A percentile compares a stretch with the other conserved stretches of the same genome.
phyloP scores from a whole-genome alignment of 225 moss, liverwort and hornwort genomes.

The Thuidium tamariscinum region DNA sequence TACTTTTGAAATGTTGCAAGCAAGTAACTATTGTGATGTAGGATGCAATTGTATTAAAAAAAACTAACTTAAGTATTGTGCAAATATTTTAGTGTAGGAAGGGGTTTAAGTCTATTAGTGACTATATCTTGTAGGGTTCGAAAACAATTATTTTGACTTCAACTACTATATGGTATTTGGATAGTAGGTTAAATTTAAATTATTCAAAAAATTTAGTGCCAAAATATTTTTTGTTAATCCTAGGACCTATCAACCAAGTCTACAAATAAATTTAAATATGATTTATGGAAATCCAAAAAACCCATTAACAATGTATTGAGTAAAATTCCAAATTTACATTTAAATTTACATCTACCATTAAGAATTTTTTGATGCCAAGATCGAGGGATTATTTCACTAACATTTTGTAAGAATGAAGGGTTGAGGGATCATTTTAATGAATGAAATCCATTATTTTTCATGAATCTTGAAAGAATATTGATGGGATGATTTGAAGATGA shows the following conservation, averaged over 20 bases:
- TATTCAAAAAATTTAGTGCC: neutral
- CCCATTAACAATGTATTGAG: neutral
- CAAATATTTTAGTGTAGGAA: rapidly evolving
- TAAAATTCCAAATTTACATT: neutral
- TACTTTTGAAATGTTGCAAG: neutral
- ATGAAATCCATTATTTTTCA: neutral
- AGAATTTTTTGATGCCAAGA: neutral
- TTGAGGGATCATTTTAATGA: rapidly evolving
- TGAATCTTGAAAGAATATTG: rapidly evolving
- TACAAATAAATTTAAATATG: too few species aligned
- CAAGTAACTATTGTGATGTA: neutral
- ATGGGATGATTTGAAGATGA: neutral
- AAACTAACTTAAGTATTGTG: neutral
- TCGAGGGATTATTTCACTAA: neutral
- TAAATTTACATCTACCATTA: neutral
- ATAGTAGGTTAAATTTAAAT: neutral
- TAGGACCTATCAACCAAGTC: neutral
- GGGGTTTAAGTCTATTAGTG: neutral
- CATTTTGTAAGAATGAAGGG: neutral
- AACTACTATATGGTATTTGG: neutral
- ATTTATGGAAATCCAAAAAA: rapidly evolving
- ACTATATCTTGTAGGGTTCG: neutral
- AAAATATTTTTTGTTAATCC: neutral
- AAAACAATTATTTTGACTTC: neutral
- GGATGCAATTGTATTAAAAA: neutral